Percentiles rank a stretch among this genome's conserved stretches.
phyloP scores from a whole-genome alignment of 1,284 basidiomycete genomes.

The Fomitopsis schrenkii region DNA sequence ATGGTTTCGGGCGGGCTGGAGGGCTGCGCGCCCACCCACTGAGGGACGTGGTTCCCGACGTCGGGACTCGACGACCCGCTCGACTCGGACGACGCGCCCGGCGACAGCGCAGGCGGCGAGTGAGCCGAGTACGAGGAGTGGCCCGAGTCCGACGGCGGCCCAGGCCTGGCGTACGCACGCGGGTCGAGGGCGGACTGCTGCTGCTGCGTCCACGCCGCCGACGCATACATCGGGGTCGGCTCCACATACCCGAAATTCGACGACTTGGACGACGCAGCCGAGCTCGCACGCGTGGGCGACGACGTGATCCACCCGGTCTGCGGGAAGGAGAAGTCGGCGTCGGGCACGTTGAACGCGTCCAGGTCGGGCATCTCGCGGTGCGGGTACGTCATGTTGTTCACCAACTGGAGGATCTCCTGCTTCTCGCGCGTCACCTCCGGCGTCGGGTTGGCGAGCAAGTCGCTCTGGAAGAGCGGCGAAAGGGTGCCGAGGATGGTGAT shows the following conservation, averaged over 20 bases:
- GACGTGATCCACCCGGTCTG: neutral
- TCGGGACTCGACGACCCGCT: neutral
- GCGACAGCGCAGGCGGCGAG: constrained; percentile 1
- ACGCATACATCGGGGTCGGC: neutral
- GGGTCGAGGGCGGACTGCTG: neutral
- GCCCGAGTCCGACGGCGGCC: neutral
- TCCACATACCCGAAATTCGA: neutral
- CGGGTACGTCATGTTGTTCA: constrained; percentile 72
- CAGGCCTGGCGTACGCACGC: neutral
- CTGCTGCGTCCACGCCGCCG: neutral
- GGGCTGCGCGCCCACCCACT: neutral
- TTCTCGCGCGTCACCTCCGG: constrained; percentile 58
- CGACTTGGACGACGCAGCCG: neutral
- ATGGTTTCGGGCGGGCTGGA: neutral
- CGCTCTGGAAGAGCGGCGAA: constrained; percentile 62
- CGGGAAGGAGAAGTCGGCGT: neutral
- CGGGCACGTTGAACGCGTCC: neutral
- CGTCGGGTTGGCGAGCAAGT: constrained; percentile 39
- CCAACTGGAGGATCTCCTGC: constrained; percentile 55
- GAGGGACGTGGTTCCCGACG: neutral
- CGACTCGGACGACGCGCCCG: neutral
- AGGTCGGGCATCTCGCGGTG: constrained; percentile 62
- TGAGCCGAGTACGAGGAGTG: neutral
- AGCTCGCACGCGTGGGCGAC: neutral
- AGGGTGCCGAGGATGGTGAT: constrained; percentile 64